These are phyloP conservation scores for Fusarium penzigii DNA, from an alignment of 2,329 filamentous ascomycete genomes.

Conservation along the genomic window DNA sequence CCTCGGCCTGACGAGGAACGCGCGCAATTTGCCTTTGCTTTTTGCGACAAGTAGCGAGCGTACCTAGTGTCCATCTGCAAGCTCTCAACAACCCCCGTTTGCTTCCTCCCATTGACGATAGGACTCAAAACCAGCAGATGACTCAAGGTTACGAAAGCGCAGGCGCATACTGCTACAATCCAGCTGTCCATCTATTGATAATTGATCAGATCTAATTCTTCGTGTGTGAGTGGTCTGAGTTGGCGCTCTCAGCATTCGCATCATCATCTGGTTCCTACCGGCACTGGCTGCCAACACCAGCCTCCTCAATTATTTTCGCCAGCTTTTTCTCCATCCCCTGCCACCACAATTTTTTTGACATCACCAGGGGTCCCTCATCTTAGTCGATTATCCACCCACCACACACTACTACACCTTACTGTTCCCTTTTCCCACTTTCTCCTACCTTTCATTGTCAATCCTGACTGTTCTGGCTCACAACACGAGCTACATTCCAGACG, in stretches of 20 bases:
- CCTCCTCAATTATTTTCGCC: slow-evolving; percentile 23
- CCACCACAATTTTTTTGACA: slow-evolving; percentile 35
- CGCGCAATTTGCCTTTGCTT: background rate
- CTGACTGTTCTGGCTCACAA: background rate
- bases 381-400: slow-evolving; percentile 10
- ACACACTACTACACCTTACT: background rate
- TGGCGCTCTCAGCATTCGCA: slow-evolving; percentile 17
- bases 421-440: slow-evolving; percentile 16
- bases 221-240: slow-evolving; percentile 1
- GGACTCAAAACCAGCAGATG: background rate
- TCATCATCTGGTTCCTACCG: slow-evolving; percentile 14
- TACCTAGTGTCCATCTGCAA: background rate
- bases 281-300: slow-evolving; percentile 17
- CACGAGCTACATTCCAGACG: slow-evolving; percentile 19
- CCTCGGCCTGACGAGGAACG: background rate
- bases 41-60: background rate
- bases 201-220: background rate
- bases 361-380: slow-evolving; percentile 26
- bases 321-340: slow-evolving; percentile 27
- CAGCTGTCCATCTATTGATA: background rate
- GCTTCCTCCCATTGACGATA: background rate
- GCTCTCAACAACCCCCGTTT: background rate
- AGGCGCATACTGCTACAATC: background rate
- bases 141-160: background rate
- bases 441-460: slow-evolving; percentile 7